These are phyloP conservation scores for Starmerella riodocensis DNA, from an alignment of 805 yeast genomes.

Conservation along the genomic window DNA sequence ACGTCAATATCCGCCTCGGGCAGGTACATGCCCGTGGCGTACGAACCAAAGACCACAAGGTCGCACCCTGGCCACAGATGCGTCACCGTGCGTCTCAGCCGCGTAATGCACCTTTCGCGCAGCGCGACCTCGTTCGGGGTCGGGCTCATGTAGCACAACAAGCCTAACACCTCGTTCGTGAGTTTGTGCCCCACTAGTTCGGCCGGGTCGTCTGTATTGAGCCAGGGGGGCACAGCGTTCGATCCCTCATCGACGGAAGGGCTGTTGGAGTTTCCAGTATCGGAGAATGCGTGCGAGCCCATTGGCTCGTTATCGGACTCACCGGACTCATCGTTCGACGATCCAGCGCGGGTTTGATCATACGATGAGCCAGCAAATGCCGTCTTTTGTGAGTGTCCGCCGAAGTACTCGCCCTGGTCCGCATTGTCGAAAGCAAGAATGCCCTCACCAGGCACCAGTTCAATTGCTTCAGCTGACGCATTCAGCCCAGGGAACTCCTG, in stretches of 20 bases:
- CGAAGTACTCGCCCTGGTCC: no score
- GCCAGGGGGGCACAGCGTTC: no score
- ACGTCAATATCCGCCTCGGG: constrained; percentile 95
- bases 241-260: no score
- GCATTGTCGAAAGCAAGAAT: constrained; percentile 1
- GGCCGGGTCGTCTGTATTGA: background rate
- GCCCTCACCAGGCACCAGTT: constrained; percentile 4
- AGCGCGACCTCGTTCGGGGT: constrained; percentile 54
- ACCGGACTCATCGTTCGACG: no score
- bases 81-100: constrained; percentile 40
- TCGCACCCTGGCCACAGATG: constrained; percentile 66
- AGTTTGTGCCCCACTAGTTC: constrained; percentile 61
- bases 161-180: constrained; percentile 72
- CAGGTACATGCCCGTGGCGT: constrained; percentile 79
- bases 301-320: no score
- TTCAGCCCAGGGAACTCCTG: constrained; percentile 9
- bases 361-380: no score
- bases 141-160: constrained; percentile 76
- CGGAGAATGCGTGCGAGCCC: no score
- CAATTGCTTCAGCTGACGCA: background rate
- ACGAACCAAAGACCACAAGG: constrained; percentile 81
- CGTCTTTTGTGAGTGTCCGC: no score
- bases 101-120: constrained; percentile 52
- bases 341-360: no score
- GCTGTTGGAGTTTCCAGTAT: no score